Percentiles rank a stretch among this genome's conserved stretches.
Conservation (phyloP, 1,139 yeast genomes). For the Pichia sp. region DNA sequence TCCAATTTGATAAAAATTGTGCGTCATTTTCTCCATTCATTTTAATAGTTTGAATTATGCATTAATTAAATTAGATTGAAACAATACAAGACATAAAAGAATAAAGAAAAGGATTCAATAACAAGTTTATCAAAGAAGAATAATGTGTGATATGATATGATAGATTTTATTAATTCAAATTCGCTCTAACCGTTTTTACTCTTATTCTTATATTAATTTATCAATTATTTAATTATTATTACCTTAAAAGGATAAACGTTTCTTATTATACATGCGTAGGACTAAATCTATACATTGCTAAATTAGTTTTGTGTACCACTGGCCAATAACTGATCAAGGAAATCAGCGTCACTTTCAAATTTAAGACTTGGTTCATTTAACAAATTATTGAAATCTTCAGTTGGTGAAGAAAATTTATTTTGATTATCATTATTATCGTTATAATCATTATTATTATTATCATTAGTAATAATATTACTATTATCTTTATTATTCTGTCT, state of each 20-base stretch:
- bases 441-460: no score
- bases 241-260: no score
- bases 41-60: background rate
- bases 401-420: background rate
- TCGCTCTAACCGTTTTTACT: no score
- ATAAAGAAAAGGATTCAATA: no score
- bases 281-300: background rate
- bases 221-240: no score
- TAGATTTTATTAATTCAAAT: no score
- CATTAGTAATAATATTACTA: no score
- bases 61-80: background rate
- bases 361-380: conserved; percentile 8
- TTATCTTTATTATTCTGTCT: background rate
- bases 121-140: no score
- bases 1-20: conserved; percentile 25
- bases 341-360: conserved; percentile 13
- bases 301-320: conserved; percentile 2
- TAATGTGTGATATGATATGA: no score
- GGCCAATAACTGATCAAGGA: conserved; percentile 12
- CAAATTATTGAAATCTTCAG: conserved; percentile 3
- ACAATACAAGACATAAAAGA: background rate
- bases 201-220: no score
- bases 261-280: background rate
- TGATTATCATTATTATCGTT: background rate
- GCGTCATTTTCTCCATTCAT: conserved; percentile 18